A percentile compares a stretch with the other conserved stretches of the same genome.
These are phyloP conservation scores for Tetratostichococcus sp. DNA, from an alignment of 139 green algal species.

Conservation along the genomic window DNA sequence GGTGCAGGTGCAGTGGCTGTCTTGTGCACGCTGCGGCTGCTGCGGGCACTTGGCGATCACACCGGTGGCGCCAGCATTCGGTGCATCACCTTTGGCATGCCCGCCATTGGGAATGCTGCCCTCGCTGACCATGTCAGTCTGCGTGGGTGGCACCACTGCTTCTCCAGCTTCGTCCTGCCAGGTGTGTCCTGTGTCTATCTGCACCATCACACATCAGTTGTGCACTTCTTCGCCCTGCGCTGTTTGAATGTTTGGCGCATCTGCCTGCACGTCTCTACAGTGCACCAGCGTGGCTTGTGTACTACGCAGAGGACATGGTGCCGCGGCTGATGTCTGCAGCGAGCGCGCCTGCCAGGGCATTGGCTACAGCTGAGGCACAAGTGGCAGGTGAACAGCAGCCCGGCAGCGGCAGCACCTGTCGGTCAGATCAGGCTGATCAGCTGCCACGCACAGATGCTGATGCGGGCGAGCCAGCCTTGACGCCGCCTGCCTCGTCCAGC, in stretches of 20 bases:
- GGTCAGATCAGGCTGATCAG: too few relatives aligned
- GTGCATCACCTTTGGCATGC: constrained; percentile 1
- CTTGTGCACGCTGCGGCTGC: background rate
- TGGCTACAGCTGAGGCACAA: background rate
- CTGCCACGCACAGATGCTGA: background rate
- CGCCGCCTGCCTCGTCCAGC: background rate
- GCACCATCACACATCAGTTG: too few relatives aligned
- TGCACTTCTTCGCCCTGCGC: too few relatives aligned
- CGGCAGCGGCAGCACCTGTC: background rate
- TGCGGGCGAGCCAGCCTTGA: background rate
- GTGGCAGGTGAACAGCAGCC: background rate
- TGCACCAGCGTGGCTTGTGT: too few relatives aligned
- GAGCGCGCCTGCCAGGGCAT: too few relatives aligned
- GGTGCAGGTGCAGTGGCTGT: background rate
- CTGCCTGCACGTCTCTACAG: too few relatives aligned
- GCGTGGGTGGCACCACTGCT: background rate
- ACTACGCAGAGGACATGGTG: background rate
- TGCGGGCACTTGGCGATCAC: background rate
- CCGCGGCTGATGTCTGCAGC: background rate
- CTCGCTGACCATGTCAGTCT: background rate
- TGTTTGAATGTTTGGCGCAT: too few relatives aligned
- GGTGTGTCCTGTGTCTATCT: background rate
- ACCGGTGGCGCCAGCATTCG: background rate
- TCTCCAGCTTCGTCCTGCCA: background rate
- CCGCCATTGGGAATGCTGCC: background rate